Evolutionary conservation across 164 flowering plant species (phyloP).

Genomic region (Tinospora cordifolia): DNA sequence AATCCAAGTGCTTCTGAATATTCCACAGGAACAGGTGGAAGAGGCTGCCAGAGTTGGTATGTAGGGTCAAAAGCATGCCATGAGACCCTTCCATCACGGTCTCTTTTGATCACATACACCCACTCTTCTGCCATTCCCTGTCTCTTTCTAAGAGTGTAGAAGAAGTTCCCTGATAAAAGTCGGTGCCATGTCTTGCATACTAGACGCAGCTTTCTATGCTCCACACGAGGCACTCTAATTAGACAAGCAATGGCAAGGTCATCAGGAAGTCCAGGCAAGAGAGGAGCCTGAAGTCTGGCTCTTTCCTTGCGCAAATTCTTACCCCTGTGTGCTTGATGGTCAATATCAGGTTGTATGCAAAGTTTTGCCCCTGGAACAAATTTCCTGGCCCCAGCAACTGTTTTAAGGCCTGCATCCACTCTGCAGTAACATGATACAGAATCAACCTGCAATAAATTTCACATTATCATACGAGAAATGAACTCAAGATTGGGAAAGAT

Average conservation of each 20-base stretch:
- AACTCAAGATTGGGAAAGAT: not conserved
- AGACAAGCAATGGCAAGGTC: constrained; percentile 96
- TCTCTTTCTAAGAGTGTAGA: constrained; percentile 68
- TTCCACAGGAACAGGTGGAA: constrained; percentile 85
- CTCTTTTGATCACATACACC: constrained; percentile 92
- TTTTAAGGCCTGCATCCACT: constrained; percentile 71
- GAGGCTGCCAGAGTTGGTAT: constrained; percentile 88
- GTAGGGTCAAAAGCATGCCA: constrained; percentile 95
- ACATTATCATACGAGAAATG: constrained; percentile 10
- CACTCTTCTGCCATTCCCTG: constrained; percentile 95
- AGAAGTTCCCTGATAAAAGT: constrained; percentile 73
- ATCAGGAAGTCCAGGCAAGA: constrained; percentile 91
- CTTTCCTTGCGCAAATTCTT: constrained; percentile 68
- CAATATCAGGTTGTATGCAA: constrained; percentile 78
- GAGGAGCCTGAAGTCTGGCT: constrained; percentile 65
- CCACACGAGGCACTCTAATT: constrained; percentile 84
- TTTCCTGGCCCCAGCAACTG: constrained; percentile 81
- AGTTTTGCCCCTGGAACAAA: constrained; percentile 86
- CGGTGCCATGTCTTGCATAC: constrained; percentile 94
- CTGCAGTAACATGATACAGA: constrained; percentile 84
- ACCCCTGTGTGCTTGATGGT: constrained; percentile 64
- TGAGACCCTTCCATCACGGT: constrained; percentile 82
- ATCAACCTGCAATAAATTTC: constrained; percentile 56
- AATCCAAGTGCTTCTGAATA: constrained; percentile 84
- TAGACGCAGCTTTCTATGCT: constrained; percentile 78